Evolutionary conservation across 2,329 filamentous ascomycete species (phyloP).

Genomic region (Paecilomyces formosus): DNA sequence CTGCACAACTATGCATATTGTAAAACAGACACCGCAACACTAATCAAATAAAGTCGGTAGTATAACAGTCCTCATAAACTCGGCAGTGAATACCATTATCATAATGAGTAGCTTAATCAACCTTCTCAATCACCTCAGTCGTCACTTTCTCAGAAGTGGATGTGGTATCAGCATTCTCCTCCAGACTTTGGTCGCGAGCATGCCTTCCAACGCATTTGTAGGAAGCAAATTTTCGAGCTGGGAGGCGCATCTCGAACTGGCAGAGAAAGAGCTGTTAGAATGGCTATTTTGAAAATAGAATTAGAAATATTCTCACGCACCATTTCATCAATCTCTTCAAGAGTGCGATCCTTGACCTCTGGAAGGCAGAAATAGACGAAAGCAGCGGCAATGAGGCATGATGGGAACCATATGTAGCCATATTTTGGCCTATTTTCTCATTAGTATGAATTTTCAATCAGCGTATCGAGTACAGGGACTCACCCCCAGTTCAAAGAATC

Average conservation of each 20-base stretch:
- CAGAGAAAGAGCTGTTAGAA: not conserved
- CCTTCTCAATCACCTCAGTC: slow-evolving; percentile 8
- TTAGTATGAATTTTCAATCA: not conserved
- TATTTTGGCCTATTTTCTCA: slow-evolving; percentile 39
- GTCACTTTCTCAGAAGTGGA: slow-evolving; percentile 7
- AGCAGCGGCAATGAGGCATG: slow-evolving; percentile 11
- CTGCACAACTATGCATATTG: too few relatives aligned
- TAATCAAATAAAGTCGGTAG: not conserved
- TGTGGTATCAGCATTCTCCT: slow-evolving; percentile 1
- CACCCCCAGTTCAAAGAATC: slow-evolving; percentile 46
- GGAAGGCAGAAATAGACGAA: slow-evolving; percentile 45
- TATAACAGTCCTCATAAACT: not conserved
- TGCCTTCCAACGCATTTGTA: slow-evolving; percentile 28
- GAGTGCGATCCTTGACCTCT: slow-evolving; percentile 46
- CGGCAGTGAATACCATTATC: not conserved
- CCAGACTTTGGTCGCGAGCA: slow-evolving; percentile 1
- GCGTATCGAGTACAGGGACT: not conserved
- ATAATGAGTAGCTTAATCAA: not conserved
- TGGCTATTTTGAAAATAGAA: not conserved
- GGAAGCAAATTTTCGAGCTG: slow-evolving; percentile 29
- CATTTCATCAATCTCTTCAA: slow-evolving; percentile 52
- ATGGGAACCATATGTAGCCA: slow-evolving; percentile 47
- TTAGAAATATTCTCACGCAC: slow-evolving; percentile 17
- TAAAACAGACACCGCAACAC: not conserved
- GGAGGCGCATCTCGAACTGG: slow-evolving; percentile 31